Percentiles rank a stretch among this genome's conserved stretches.
These are phyloP conservation scores for Kurtzmaniella quercitrusa DNA, from an alignment of 1,139 yeast species.

Conservation along the genomic window DNA sequence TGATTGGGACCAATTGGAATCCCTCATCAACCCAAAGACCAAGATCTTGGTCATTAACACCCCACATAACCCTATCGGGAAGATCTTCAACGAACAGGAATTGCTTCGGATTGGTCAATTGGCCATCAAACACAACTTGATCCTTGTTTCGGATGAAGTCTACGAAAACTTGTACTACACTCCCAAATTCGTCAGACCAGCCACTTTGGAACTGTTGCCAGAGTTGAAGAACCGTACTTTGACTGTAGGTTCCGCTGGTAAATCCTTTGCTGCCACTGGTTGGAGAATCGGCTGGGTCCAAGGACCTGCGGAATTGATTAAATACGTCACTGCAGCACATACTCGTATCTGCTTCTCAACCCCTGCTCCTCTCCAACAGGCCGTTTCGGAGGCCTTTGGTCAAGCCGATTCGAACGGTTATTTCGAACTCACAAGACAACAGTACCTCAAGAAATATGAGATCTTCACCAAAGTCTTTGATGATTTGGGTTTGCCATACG, in stretches of 20 bases:
- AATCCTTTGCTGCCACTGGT: constrained; percentile 96
- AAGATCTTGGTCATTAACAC: constrained; percentile 84
- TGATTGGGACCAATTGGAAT: constrained; percentile 71
- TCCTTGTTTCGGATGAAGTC: constrained; percentile 88
- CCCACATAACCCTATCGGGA: constrained; percentile 96
- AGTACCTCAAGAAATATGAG: constrained; percentile 66
- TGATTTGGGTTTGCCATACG: constrained; percentile 82
- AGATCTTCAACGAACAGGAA: constrained; percentile 75
- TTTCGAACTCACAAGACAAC: constrained; percentile 62
- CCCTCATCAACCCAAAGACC: constrained; percentile 68
- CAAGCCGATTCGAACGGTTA: constrained; percentile 60
- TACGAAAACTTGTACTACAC: constrained; percentile 83
- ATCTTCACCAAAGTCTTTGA: constrained; percentile 76
- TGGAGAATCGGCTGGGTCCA: constrained; percentile 98
- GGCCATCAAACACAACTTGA: constrained; percentile 77
- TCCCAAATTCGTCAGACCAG: constrained; percentile 72
- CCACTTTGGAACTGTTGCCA: constrained; percentile 61
- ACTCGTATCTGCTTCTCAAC: constrained; percentile 87
- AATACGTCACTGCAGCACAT: constrained; percentile 84
- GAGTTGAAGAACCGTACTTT: constrained; percentile 76
- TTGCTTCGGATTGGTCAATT: constrained; percentile 68
- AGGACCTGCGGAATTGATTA: constrained; percentile 77
- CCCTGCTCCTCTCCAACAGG: constrained; percentile 94
- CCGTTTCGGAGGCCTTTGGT: constrained; percentile 72
- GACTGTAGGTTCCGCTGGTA: constrained; percentile 96